Evolutionary conservation across 257 asterid genomes (phyloP).

Genomic region (Coffea canephora): DNA sequence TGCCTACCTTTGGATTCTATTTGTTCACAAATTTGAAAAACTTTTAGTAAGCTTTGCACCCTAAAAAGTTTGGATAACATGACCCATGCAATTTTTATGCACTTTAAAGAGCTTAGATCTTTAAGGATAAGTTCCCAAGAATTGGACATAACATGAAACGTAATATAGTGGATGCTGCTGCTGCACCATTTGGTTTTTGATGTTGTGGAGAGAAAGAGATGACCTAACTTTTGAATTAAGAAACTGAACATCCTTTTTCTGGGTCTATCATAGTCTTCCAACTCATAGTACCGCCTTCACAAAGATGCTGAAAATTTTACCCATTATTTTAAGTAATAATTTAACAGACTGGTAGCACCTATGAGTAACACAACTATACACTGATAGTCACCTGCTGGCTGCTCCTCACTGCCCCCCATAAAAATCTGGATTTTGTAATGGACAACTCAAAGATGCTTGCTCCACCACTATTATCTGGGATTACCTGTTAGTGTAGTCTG

Average conservation of each 20-base stretch:
- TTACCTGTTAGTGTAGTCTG: background rate
- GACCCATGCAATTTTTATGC: background rate
- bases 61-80: background rate
- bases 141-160: background rate
- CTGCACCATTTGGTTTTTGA: background rate
- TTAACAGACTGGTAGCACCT: background rate
- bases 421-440: background rate
- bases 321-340: background rate
- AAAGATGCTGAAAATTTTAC: background rate
- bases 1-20: background rate
- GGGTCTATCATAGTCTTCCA: background rate
- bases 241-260: too few species aligned
- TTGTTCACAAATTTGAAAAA: background rate
- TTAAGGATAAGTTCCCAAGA: background rate
- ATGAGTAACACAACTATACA: too few species aligned
- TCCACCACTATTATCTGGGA: background rate
- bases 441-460: background rate
- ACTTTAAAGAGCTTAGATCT: background rate
- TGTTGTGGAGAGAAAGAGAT: background rate
- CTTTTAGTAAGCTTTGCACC: background rate
- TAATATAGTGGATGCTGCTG: background rate
- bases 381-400: too few species aligned
- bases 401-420: too few species aligned
- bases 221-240: background rate
- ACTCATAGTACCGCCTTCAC: background rate